Percentiles rank a stretch among this genome's conserved stretches.
phyloP scores from a whole-genome alignment of 768 basidiomycete genomes.

The Collybiopsis confluens region DNA sequence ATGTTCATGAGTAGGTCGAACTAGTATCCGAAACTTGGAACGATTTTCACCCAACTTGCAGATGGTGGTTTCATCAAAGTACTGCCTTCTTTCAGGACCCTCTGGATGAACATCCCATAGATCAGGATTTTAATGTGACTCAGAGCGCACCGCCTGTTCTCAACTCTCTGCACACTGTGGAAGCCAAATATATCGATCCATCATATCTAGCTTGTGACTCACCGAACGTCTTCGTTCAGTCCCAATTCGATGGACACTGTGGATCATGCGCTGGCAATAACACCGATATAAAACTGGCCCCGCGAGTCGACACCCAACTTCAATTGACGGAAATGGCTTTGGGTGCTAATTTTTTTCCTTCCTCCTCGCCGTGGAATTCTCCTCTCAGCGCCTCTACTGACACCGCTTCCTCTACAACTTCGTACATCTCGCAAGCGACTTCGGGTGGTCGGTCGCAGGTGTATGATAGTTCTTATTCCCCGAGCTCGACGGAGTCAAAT shows the following conservation, averaged over 20 bases:
- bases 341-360: background rate
- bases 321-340: background rate
- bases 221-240: background rate
- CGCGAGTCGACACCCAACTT: background rate
- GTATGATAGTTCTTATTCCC: background rate
- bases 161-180: no score
- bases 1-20: no score
- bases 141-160: no score
- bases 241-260: background rate
- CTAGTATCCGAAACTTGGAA: no score
- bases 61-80: no score
- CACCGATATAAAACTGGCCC: background rate
- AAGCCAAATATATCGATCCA: no score
- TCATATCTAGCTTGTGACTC: background rate
- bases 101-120: no score
- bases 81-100: no score
- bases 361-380: background rate
- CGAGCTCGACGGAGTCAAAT: background rate
- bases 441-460: background rate
- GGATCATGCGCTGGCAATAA: background rate
- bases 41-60: no score
- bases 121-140: no score
- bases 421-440: no score
- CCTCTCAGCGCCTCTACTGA: background rate
- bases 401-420: no score